These are phyloP conservation scores for Magnusiomyces fungicola DNA, from an alignment of 1,139 yeast species.

Conservation along the genomic window DNA sequence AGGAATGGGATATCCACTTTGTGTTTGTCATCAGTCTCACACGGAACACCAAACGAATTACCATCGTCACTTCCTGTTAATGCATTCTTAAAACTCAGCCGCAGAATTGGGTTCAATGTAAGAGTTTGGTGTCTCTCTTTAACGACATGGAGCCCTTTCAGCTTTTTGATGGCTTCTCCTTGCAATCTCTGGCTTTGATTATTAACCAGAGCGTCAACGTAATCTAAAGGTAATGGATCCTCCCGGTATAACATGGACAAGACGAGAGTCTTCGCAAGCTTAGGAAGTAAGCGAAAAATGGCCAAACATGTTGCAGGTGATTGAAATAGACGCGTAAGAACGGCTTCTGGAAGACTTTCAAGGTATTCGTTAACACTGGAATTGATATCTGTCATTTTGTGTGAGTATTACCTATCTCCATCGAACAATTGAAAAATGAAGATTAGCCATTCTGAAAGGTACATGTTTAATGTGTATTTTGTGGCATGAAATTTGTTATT, in stretches of 20 bases:
- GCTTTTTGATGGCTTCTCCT: constrained; percentile 70
- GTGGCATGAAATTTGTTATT: neutral
- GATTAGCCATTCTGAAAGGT: neutral
- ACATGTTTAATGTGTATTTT: neutral
- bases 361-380: constrained; percentile 83
- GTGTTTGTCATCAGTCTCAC: constrained; percentile 44
- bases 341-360: constrained; percentile 80
- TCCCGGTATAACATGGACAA: constrained; percentile 84
- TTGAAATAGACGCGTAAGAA: constrained; percentile 68
- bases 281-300: constrained; percentile 77
- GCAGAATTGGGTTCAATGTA: constrained; percentile 63
- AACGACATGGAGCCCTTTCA: constrained; percentile 67
- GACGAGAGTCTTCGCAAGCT: constrained; percentile 79
- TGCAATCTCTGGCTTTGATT: constrained; percentile 41
- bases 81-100: constrained; percentile 71
- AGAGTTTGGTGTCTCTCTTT: constrained; percentile 53
- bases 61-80: constrained; percentile 61
- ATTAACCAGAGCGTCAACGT: constrained; percentile 71
- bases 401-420: neutral
- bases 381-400: constrained; percentile 36
- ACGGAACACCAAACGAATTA: constrained; percentile 50
- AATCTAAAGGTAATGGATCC: constrained; percentile 58
- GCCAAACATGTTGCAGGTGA: constrained; percentile 94
- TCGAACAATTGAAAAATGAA: neutral
- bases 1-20: constrained; percentile 56